phyloP scores from a whole-genome alignment of 1,284 basidiomycete genomes.

The Trametes hirsuta region DNA sequence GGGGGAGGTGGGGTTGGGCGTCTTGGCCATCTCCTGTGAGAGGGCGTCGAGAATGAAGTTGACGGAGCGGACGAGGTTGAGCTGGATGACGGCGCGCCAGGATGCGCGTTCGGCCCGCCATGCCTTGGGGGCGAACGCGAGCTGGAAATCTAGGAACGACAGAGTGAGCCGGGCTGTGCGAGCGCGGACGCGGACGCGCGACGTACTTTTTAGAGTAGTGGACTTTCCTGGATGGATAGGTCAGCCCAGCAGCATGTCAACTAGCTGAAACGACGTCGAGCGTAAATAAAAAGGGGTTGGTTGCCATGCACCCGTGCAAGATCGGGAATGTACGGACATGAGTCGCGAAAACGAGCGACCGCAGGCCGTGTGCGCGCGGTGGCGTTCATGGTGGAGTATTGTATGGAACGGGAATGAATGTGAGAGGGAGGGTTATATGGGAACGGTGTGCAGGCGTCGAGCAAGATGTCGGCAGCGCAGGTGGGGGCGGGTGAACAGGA shows the following conservation, averaged over 20 bases:
- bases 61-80: conserved; percentile 66
- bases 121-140: conserved; percentile 52
- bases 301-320: neutral
- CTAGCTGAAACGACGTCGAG: neutral
- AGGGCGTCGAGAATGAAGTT: conserved; percentile 57
- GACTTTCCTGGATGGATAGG: conserved; percentile 30
- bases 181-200: neutral
- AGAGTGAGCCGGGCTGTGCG: neutral
- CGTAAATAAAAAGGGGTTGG: neutral
- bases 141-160: conserved; percentile 45
- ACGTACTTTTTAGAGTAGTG: conserved; percentile 36
- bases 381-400: no score
- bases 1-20: conserved; percentile 12
- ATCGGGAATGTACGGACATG: neutral
- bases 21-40: conserved; percentile 44
- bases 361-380: no score
- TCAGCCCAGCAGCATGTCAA: neutral
- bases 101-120: conserved; percentile 60
- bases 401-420: no score
- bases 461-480: neutral
- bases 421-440: neutral
- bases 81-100: conserved; percentile 67
- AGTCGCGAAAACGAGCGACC: neutral
- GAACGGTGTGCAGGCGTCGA: neutral
- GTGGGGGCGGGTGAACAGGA: neutral